Conservation (phyloP, 2,329 filamentous ascomycete species). For the Fusarium globosum region DNA sequence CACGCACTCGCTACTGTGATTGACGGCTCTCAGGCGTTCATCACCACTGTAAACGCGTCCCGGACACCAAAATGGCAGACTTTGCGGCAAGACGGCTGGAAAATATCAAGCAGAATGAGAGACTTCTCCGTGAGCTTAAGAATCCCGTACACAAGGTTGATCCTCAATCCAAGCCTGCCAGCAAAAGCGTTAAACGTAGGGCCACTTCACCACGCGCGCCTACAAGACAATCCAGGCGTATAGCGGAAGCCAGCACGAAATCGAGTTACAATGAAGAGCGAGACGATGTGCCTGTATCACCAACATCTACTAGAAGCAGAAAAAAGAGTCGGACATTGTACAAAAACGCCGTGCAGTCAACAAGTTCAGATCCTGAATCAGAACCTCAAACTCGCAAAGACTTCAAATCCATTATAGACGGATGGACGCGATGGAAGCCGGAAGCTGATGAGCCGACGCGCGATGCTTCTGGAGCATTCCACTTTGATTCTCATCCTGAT, state of each 20-base stretch:
- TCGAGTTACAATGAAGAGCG: not conserved
- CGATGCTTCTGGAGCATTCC: not conserved
- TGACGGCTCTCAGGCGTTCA: rapidly evolving
- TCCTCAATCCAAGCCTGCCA: not conserved
- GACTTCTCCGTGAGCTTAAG: conserved; percentile 4
- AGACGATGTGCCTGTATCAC: not conserved
- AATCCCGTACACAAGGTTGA: not conserved
- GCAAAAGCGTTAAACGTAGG: conserved; percentile 1
- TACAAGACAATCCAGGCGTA: conserved; percentile 11
- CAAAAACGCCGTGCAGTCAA: not conserved
- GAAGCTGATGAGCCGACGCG: not conserved
- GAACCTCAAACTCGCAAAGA: not conserved
- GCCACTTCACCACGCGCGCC: not conserved
- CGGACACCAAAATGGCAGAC: not conserved
- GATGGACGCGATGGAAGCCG: conserved; percentile 1
- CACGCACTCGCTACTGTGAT: rapidly evolving
- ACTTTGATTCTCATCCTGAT: conserved; percentile 4
- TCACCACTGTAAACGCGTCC: not conserved
- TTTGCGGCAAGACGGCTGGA: not conserved
- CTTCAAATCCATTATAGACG: not conserved
- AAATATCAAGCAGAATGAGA: conserved; percentile 7
- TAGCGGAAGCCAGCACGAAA: conserved; percentile 1
- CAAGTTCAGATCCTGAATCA: not conserved
- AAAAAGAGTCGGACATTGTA: not conserved
- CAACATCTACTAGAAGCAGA: too few relatives aligned